Conservation (phyloP, 306 rosid genomes). For the Ceratonia siliqua region DNA sequence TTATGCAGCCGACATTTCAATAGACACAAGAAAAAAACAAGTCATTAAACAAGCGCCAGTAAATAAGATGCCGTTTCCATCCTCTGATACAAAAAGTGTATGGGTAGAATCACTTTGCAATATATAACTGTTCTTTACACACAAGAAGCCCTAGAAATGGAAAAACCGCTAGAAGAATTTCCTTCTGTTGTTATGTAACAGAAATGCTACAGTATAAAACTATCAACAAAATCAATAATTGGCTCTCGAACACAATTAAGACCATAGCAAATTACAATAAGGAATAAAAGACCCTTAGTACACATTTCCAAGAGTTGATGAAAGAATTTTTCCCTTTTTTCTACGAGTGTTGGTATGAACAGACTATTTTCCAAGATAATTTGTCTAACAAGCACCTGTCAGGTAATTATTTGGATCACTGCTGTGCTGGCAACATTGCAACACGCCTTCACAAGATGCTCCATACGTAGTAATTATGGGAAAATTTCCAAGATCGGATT, state of each 20-base stretch:
- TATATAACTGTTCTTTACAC: conserved; percentile 39
- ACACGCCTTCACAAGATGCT: conserved; percentile 38
- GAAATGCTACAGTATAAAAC: conserved; percentile 25
- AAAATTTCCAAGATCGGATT: conserved; percentile 31
- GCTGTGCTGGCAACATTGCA: conserved; percentile 33
- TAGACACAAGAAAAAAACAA: not conserved
- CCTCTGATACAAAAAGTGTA: conserved; percentile 21
- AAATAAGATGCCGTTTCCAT: not conserved
- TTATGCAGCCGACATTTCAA: not conserved
- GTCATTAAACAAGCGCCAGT: not conserved
- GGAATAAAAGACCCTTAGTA: conserved; percentile 35
- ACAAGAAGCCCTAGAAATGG: conserved; percentile 21
- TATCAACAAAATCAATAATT: conserved; percentile 38
- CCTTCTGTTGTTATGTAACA: conserved; percentile 39
- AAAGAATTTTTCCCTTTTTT: conserved; percentile 33
- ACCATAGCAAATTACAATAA: conserved; percentile 27
- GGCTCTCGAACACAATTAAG: conserved; percentile 36
- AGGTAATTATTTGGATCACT: conserved; percentile 34
- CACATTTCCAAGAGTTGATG: conserved; percentile 39
- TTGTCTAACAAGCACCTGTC: conserved; percentile 32
- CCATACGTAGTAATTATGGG: conserved; percentile 34
- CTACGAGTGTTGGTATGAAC: conserved; percentile 41
- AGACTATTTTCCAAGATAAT: conserved; percentile 28
- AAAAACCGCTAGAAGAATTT: conserved; percentile 23
- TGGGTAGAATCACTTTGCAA: conserved; percentile 20